A percentile compares a stretch with the other conserved stretches of the same genome.
Evolutionary conservation across 441 rosid genomes (phyloP).

Genomic region (Pelargonium australe): DNA sequence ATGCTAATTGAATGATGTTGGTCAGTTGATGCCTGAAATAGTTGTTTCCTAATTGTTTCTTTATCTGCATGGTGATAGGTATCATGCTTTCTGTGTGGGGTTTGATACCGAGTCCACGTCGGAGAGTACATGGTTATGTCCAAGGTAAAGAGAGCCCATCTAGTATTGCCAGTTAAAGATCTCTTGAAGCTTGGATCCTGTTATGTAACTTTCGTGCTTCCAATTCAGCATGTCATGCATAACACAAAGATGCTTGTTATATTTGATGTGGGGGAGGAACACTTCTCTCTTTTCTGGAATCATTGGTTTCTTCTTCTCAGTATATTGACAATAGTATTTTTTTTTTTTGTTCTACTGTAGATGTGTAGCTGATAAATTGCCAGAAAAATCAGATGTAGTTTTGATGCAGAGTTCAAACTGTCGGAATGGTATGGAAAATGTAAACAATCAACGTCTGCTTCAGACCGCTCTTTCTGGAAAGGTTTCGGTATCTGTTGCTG

Average conservation of each 20-base stretch:
- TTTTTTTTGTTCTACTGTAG: constrained; percentile 39
- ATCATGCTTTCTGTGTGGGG: constrained; percentile 95
- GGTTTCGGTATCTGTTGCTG: constrained; percentile 77
- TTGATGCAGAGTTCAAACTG: constrained; percentile 34
- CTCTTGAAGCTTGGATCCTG: constrained; percentile 6
- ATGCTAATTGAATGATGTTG: constrained; percentile 1
- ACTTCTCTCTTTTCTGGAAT: constrained; percentile 1
- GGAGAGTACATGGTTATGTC: constrained; percentile 94
- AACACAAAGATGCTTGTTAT: constrained; percentile 5
- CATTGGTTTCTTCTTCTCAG: neutral
- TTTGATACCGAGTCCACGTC: constrained; percentile 76
- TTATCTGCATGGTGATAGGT: constrained; percentile 48
- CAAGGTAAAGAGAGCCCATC: constrained; percentile 48
- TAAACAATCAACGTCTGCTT: constrained; percentile 34
- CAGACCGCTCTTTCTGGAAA: constrained; percentile 57
- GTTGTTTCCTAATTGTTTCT: constrained; percentile 23
- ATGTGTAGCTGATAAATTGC: constrained; percentile 50
- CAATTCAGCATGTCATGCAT: constrained; percentile 1
- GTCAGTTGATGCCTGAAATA: constrained; percentile 8
- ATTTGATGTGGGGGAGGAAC: neutral
- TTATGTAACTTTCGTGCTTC: constrained; percentile 10
- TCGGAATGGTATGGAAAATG: constrained; percentile 33
- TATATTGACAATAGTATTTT: constrained; percentile 15
- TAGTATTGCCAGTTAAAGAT: constrained; percentile 9
- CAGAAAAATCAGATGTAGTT: constrained; percentile 37